phyloP scores from a whole-genome alignment of 2,329 filamentous ascomycete species.

The Alternaria novae-zelandiae region DNA sequence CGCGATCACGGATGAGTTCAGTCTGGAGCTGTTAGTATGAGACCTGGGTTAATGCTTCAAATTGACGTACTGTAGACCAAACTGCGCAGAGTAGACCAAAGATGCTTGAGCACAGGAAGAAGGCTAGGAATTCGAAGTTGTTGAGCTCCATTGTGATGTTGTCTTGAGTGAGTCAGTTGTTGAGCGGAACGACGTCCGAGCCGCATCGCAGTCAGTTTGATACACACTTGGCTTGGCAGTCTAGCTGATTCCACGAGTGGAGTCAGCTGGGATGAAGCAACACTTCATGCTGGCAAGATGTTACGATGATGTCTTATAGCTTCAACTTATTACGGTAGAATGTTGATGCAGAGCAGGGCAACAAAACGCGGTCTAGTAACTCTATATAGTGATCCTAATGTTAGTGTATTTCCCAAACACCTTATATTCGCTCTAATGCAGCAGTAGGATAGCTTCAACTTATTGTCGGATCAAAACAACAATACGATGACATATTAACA shows the following conservation, averaged over 20 bases:
- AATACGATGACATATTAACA: not conserved
- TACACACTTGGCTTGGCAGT: slow-evolving; percentile 3
- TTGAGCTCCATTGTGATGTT: slow-evolving; percentile 13
- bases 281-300: not conserved
- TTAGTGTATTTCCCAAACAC: too few species aligned
- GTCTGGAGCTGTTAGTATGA: slow-evolving; percentile 5
- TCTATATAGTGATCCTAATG: too few species aligned
- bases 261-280: not conserved
- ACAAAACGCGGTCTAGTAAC: too few species aligned
- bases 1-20: slow-evolving; percentile 10
- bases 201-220: not conserved
- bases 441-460: not conserved
- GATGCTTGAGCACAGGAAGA: slow-evolving; percentile 14
- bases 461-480: too few species aligned
- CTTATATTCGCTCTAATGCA: too few species aligned
- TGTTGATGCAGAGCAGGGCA: too few species aligned
- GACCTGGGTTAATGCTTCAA: not conserved
- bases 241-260: not conserved
- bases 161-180: not conserved
- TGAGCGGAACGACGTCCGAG: not conserved
- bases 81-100: slow-evolving; percentile 6
- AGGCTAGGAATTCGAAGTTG: slow-evolving; percentile 12
- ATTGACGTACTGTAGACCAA: slow-evolving; percentile 8
- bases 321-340: not conserved
- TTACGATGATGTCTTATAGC: not conserved